A percentile compares a stretch with the other conserved stretches of the same genome.
Evolutionary conservation across 768 basidiomycete species (phyloP).

Genomic region (Russula vinacea): DNA sequence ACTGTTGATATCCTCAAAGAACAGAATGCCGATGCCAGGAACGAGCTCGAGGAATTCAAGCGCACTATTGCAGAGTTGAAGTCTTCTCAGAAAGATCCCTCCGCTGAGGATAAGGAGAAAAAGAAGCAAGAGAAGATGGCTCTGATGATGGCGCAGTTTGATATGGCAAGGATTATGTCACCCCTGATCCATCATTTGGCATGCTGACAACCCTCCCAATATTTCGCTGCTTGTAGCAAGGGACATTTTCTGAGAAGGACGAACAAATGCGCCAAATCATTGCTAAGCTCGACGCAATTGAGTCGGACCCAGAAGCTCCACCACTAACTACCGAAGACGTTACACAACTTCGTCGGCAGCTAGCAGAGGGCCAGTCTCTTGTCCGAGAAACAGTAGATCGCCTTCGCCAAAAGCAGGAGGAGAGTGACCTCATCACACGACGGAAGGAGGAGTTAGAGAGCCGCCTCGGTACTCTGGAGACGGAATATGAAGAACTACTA

Average conservation of each 20-base stretch:
- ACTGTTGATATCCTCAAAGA: constrained; percentile 94
- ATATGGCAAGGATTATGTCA: constrained; percentile 59
- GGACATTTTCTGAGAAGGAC: constrained; percentile 94
- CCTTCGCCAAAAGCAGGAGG: constrained; percentile 85
- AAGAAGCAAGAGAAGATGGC: constrained; percentile 99
- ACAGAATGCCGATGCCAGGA: constrained; percentile 82
- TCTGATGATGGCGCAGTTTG: constrained; percentile 99
- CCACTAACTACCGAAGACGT: constrained; percentile 73
- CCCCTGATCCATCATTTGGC: background rate
- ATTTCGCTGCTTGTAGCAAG: constrained; percentile 53
- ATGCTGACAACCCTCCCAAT: constrained; percentile 20
- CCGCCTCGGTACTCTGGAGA: constrained; percentile 74
- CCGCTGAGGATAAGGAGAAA: constrained; percentile 96
- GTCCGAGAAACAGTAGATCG: constrained; percentile 88
- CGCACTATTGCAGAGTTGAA: constrained; percentile 77
- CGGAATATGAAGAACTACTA: constrained; percentile 95
- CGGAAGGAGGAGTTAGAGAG: constrained; percentile 86
- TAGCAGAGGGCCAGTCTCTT: constrained; percentile 83
- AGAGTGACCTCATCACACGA: constrained; percentile 79
- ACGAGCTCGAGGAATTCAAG: constrained; percentile 86
- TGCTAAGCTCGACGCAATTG: constrained; percentile 78
- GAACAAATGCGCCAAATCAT: constrained; percentile 85
- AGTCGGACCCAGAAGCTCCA: constrained; percentile 52
- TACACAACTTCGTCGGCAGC: constrained; percentile 76
- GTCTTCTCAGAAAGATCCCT: constrained; percentile 75